A percentile compares a stretch with the other conserved stretches of the same genome.
Conservation (phyloP, 805 yeast genomes). For the Naumovozyma castellii region DNA sequence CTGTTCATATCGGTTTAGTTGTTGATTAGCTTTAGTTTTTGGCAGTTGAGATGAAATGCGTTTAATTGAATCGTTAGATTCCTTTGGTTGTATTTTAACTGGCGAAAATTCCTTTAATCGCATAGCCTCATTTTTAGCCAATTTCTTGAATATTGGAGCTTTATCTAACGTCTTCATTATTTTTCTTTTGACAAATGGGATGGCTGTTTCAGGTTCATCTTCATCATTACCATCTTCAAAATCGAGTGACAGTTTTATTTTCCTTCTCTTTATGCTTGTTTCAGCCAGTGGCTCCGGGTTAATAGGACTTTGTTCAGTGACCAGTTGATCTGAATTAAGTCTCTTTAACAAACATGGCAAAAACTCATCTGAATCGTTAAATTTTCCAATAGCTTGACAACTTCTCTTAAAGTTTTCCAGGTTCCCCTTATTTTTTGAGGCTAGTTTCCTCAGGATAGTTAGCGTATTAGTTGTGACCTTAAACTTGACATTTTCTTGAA, state of each 20-base stretch:
- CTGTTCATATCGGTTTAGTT: too few species aligned
- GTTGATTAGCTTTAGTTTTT: too few species aligned
- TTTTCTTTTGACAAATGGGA: background rate
- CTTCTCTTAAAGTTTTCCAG: slow-evolving; percentile 12
- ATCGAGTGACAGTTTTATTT: slow-evolving; percentile 3
- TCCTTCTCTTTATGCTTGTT: slow-evolving; percentile 2
- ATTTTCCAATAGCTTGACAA: slow-evolving; percentile 22
- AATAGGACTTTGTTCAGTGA: too few species aligned
- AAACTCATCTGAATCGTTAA: slow-evolving; percentile 13
- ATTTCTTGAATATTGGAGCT: slow-evolving; percentile 4
- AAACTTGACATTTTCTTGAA: slow-evolving; percentile 16
- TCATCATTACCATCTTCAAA: slow-evolving; percentile 5
- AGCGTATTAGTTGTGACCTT: slow-evolving; percentile 19
- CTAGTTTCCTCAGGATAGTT: slow-evolving; percentile 13
- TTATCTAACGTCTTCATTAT: background rate
- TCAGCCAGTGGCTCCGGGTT: background rate
- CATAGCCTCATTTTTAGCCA: slow-evolving; percentile 15
- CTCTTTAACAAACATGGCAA: slow-evolving; percentile 7
- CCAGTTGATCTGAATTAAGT: slow-evolving; percentile 1
- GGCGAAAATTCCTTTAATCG: slow-evolving; percentile 14
- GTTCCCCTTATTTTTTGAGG: slow-evolving; percentile 9
- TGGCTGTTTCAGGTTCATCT: background rate
- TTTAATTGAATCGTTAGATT: too few species aligned
- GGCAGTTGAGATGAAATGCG: too few species aligned
- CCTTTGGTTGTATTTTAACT: background rate